These are phyloP conservation scores for Penicillium daleae DNA, from an alignment of 495 filamentous ascomycete genomes.

Conservation along the genomic window DNA sequence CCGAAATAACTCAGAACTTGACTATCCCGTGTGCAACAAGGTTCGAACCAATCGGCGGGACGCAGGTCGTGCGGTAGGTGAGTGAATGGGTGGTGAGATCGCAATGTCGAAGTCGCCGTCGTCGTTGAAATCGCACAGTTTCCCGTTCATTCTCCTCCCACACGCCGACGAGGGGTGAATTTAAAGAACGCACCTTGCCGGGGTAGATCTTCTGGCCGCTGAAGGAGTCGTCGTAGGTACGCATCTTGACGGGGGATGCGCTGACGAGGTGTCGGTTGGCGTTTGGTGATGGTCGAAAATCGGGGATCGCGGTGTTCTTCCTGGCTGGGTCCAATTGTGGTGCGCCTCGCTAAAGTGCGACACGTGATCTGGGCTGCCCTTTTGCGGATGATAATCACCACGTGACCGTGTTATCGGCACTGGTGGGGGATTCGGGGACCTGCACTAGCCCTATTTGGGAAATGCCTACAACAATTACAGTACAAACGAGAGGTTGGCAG, in stretches of 20 bases:
- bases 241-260: constrained; percentile 75
- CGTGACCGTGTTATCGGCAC: constrained; percentile 9
- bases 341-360: constrained; percentile 53
- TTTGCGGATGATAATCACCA: constrained; percentile 33
- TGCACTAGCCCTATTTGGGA: constrained; percentile 3
- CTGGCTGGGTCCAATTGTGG: constrained; percentile 52
- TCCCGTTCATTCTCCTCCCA: constrained; percentile 24
- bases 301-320: constrained; percentile 44
- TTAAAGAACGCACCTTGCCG: constrained; percentile 79
- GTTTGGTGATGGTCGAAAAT: constrained; percentile 55
- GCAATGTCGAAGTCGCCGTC: constrained; percentile 16
- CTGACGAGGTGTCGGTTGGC: constrained; percentile 53
- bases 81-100: constrained; percentile 2
- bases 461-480: neutral
- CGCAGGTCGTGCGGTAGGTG: constrained; percentile 5
- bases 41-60: neutral
- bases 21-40: constrained; percentile 11
- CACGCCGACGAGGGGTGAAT: constrained; percentile 23
- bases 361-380: constrained; percentile 52
- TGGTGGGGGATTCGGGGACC: neutral
- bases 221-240: constrained; percentile 98
- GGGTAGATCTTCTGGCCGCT: constrained; percentile 98
- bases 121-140: constrained; percentile 24
- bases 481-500: no score
- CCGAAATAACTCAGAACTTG: constrained; percentile 2